These are phyloP conservation scores for Suillus plorans DNA, from an alignment of 768 basidiomycete species.

Conservation along the genomic window DNA sequence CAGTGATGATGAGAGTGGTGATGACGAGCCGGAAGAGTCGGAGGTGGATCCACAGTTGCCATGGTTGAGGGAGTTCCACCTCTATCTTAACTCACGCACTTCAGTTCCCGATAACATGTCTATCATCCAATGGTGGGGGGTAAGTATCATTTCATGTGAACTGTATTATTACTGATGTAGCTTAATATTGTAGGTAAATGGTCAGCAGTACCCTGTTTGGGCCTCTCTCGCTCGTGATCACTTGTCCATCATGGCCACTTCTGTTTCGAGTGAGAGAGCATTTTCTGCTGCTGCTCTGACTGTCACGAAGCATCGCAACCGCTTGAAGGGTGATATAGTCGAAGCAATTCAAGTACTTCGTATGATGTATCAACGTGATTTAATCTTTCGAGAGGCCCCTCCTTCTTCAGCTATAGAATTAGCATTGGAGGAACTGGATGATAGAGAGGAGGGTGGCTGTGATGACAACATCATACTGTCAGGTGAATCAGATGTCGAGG, in stretches of 20 bases:
- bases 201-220: neutral
- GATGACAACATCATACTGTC: neutral
- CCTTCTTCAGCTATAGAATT: conserved; percentile 3
- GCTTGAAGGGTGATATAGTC: conserved; percentile 35
- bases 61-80: neutral
- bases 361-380: conserved; percentile 14
- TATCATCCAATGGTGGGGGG: neutral
- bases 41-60: neutral
- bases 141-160: neutral
- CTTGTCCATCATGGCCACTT: neutral
- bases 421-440: neutral
- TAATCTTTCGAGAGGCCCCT: neutral
- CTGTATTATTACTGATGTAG: neutral
- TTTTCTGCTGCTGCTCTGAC: conserved; percentile 43
- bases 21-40: neutral
- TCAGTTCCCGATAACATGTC: neutral
- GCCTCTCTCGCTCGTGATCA: neutral
- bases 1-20: neutral
- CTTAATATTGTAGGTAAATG: neutral
- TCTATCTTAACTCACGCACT: neutral
- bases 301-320: conserved; percentile 31
- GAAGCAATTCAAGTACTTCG: conserved; percentile 34
- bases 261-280: neutral
- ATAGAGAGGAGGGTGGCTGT: neutral
- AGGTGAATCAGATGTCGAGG: too few relatives aligned